Evolutionary conservation across 2,329 filamentous ascomycete genomes (phyloP), one percentile per base, ranked within the genome.

Genomic region (Cladosporium sp.): DNA sequence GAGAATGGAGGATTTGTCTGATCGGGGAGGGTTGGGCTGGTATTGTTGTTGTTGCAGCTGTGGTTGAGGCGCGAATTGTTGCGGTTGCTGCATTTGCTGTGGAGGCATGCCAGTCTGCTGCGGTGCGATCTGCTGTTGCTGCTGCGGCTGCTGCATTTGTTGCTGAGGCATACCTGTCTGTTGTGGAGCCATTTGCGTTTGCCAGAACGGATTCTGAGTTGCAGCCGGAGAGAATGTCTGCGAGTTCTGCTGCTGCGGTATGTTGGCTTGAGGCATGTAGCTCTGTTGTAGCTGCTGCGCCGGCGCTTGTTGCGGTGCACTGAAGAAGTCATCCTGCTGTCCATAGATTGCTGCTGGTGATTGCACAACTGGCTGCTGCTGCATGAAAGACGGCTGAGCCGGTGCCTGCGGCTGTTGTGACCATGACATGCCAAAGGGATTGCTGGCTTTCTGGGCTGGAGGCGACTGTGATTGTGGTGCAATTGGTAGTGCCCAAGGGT

Each of bases 1-100:
- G 76, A 94, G 82, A 67, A 95, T 94, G 4, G 89, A 89, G 3
- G 86, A 87, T 69, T 91, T 93, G 72, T 92, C 87, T 34, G 88
- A 84, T 36, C 85, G 81, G 51, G 81, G 80, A 18, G 82, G 80
- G 14, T 64, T 54, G 24, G 61, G 36, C 28, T 52, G 32, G 49
- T 55, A 64, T 26, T 64, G 61, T 26, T 62, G 59, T 7, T 21
- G 28, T 60, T 66, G 72, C 60, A 73, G 75, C 26, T 71, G 73
- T 59, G 71, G 74, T 47, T 59, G 36, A 74, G 74, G 57, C 68
- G 68, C 66, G 61, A 75, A 74, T 51, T 72, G 71, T 10, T 71
- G 71, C 24, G 75, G 71, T 61, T 51, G 41, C 21, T 75, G 71
- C 60, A 49, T 26, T 67, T 77, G 78, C 30, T 79, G 78, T 57